Percentiles rank a stretch among this genome's conserved stretches.
Evolutionary conservation across 192 early-diverging fungal species (phyloP).

Genomic region (Ambispora gerdemannii): DNA sequence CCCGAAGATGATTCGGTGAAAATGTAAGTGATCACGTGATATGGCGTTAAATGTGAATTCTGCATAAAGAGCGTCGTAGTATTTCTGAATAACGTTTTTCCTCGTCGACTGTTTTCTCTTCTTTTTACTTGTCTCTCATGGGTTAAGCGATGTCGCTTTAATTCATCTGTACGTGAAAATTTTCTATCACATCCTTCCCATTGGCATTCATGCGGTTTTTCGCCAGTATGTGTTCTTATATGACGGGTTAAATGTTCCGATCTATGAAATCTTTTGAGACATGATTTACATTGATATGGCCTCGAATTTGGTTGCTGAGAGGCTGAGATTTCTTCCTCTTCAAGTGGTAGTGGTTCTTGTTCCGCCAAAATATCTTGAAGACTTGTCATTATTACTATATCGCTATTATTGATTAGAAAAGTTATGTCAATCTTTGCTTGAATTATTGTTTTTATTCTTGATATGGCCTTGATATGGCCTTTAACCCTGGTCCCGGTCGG

Average conservation of each 20-base stretch:
- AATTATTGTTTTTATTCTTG: too few relatives aligned
- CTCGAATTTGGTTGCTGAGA: too few relatives aligned
- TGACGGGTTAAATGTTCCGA: constrained; percentile 39
- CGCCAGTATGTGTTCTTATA: constrained; percentile 72
- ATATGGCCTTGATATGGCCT: too few relatives aligned
- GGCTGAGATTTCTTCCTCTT: too few relatives aligned
- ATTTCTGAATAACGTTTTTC: constrained; percentile 7
- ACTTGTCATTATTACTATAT: too few relatives aligned
- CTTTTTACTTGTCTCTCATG: constrained; percentile 41
- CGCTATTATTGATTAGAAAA: too few relatives aligned
- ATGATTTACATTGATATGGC: neutral
- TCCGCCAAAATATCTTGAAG: too few relatives aligned
- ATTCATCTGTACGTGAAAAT: constrained; percentile 74
- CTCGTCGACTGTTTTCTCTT: neutral
- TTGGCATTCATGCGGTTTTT: constrained; percentile 67
- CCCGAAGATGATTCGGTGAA: neutral
- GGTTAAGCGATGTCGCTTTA: constrained; percentile 62
- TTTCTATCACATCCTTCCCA: constrained; percentile 64
- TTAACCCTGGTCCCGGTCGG: too few relatives aligned
- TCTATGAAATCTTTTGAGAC: neutral
- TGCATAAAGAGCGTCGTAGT: neutral
- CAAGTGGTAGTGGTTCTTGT: too few relatives aligned
- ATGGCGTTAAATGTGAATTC: neutral
- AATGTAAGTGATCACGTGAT: neutral
- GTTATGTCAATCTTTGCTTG: too few relatives aligned